Percentiles rank a stretch among this genome's conserved stretches.
Conservation (phyloP, 2,329 filamentous ascomycete genomes). For the Geosmithia putterillii region DNA sequence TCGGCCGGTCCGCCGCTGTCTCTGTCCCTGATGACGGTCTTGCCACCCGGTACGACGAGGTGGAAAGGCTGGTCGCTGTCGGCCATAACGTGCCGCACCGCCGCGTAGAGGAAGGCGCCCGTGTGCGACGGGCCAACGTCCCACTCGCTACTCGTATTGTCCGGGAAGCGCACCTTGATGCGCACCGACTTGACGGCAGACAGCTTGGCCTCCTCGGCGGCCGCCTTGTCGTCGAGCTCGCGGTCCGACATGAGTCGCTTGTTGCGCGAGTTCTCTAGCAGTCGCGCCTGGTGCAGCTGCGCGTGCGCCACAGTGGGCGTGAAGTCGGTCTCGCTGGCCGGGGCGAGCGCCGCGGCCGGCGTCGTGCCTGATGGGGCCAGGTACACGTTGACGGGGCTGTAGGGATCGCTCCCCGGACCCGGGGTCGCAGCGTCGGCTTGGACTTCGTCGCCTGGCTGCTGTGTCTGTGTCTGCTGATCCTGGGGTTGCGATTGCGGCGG, state of each 20-base stretch:
- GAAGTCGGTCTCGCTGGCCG: conserved; percentile 64
- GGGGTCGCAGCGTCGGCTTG: not conserved
- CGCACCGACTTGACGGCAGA: conserved; percentile 55
- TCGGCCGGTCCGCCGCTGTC: conserved; percentile 24
- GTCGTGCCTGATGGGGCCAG: conserved; percentile 62
- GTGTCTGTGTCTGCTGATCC: not conserved
- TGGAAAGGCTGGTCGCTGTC: conserved; percentile 54
- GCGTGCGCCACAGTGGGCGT: conserved; percentile 64
- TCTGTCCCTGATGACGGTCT: conserved; percentile 33
- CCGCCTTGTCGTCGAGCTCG: conserved; percentile 61
- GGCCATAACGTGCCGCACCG: conserved; percentile 61
- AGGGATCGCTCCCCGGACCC: conserved; percentile 14
- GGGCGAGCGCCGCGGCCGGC: conserved; percentile 59
- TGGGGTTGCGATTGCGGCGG: not conserved
- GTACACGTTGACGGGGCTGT: conserved; percentile 57
- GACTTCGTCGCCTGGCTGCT: not conserved
- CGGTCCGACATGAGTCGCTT: conserved; percentile 70
- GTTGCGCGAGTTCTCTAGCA: conserved; percentile 53
- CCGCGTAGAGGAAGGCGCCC: conserved; percentile 58
- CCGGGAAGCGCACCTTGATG: conserved; percentile 77
- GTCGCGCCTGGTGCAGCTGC: conserved; percentile 58
- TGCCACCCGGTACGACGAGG: conserved; percentile 50
- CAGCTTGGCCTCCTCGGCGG: conserved; percentile 52
- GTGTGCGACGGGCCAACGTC: conserved; percentile 58
- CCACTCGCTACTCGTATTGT: conserved; percentile 67